Evolutionary conservation across 306 rosid genomes (phyloP).

Genomic region (Vachellia pachyceras): DNA sequence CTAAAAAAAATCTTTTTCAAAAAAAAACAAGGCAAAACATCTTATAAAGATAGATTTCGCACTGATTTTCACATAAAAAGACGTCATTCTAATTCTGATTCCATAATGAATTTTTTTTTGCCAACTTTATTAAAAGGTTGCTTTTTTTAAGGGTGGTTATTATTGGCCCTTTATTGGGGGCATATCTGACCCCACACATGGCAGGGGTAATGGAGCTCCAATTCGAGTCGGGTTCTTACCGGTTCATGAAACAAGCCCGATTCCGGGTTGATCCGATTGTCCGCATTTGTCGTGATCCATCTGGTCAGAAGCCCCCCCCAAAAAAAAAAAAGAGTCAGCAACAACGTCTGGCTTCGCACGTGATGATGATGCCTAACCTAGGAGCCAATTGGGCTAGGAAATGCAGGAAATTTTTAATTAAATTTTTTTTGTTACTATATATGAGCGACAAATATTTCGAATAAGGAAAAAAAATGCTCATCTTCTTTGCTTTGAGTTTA

Average conservation of each 20-base stretch:
- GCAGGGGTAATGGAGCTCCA: no score
- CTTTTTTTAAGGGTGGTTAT: background rate
- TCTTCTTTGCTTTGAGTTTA: conserved; percentile 38
- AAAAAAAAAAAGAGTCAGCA: background rate
- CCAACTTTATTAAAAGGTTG: background rate
- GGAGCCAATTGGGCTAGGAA: conserved; percentile 34
- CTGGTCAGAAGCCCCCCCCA: background rate
- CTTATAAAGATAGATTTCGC: no score
- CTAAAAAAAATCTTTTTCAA: no score
- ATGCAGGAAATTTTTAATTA: background rate
- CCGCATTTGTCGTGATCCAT: conserved; percentile 9
- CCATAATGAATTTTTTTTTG: background rate
- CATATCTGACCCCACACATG: background rate
- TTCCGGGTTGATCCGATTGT: conserved; percentile 32
- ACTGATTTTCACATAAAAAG: no score
- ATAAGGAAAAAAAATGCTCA: conserved; percentile 27
- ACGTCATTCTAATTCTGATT: no score
- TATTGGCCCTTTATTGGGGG: background rate
- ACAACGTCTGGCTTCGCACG: conserved; percentile 55
- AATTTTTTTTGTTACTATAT: no score
- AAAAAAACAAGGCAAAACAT: no score
- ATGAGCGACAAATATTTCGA: conserved; percentile 32
- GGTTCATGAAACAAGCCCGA: background rate
- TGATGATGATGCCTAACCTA: conserved; percentile 51
- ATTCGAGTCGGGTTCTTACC: background rate